phyloP scores from a whole-genome alignment of 805 yeast genomes.

The Pichia californica region DNA sequence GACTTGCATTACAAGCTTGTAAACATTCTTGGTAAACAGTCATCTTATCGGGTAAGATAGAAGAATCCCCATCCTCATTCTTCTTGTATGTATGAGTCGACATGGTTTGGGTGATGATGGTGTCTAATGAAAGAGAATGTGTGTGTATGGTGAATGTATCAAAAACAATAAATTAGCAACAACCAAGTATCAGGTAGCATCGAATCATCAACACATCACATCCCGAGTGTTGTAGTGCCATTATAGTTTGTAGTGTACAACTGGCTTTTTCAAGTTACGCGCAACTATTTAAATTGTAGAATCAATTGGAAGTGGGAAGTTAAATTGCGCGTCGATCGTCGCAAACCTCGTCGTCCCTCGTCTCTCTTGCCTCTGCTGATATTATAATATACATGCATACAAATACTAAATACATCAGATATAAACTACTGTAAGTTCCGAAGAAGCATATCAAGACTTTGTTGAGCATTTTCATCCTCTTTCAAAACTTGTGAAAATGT shows the following conservation, averaged over 20 bases:
- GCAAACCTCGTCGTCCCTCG: too few relatives aligned
- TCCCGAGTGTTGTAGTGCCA: too few relatives aligned
- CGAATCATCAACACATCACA: too few relatives aligned
- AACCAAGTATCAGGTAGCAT: too few relatives aligned
- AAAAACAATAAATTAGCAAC: not conserved
- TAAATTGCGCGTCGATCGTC: not conserved
- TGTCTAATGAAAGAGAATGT: too few relatives aligned
- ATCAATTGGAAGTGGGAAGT: too few relatives aligned
- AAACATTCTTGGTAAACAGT: slow-evolving; percentile 93
- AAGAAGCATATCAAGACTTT: slow-evolving; percentile 78
- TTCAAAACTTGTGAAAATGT: slow-evolving; percentile 72
- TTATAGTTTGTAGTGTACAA: too few relatives aligned
- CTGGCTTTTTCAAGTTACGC: too few relatives aligned
- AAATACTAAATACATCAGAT: not conserved
- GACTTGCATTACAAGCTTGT: slow-evolving; percentile 86
- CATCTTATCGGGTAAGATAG: slow-evolving; percentile 85
- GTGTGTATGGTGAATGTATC: too few relatives aligned
- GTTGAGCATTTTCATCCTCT: slow-evolving; percentile 84
- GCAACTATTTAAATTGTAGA: too few relatives aligned
- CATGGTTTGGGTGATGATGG: slow-evolving; percentile 35
- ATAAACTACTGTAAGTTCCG: slow-evolving; percentile 36
- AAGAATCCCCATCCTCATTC: slow-evolving; percentile 67
- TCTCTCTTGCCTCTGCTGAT: not conserved
- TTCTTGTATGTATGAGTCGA: slow-evolving; percentile 80
- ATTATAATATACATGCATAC: not conserved